These are phyloP conservation scores for Cerioporus squamosus DNA, from an alignment of 1,284 basidiomycete genomes.

Conservation along the genomic window DNA sequence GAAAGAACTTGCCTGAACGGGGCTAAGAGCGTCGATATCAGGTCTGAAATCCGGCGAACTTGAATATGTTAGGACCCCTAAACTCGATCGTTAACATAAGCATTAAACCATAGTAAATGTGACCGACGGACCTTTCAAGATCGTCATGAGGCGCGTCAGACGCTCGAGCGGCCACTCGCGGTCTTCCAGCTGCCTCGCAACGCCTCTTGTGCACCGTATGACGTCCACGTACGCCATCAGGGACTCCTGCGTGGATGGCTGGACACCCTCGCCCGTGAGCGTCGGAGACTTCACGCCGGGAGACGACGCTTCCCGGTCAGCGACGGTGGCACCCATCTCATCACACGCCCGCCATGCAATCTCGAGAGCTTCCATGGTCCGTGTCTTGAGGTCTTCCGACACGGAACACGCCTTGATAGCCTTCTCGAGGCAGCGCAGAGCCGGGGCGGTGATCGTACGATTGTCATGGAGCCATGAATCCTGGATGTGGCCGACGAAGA, in stretches of 20 bases:
- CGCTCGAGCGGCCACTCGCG: conserved; percentile 69
- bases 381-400: conserved; percentile 43
- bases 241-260: conserved; percentile 86
- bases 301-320: conserved; percentile 16
- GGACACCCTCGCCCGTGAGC: conserved; percentile 19
- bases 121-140: conserved; percentile 67
- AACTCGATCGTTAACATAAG: not conserved
- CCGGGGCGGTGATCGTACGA: conserved; percentile 75
- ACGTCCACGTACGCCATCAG: conserved; percentile 82
- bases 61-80: conserved; percentile 81
- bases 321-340: conserved; percentile 58
- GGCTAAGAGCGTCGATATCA: conserved; percentile 84
- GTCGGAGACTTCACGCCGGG: conserved; percentile 7
- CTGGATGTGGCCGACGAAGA: conserved; percentile 72
- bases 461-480: conserved; percentile 73
- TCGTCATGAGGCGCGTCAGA: conserved; percentile 70
- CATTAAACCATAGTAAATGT: conserved; percentile 25
- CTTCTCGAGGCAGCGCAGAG: conserved; percentile 81
- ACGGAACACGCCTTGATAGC: conserved; percentile 62
- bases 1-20: conserved; percentile 67
- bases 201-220: conserved; percentile 60
- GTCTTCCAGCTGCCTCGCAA: conserved; percentile 50
- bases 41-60: conserved; percentile 85
- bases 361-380: conserved; percentile 57
- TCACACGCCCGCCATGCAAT: conserved; percentile 76